Percentiles rank a stretch among this genome's conserved stretches.
Evolutionary conservation across 2,329 filamentous ascomycete genomes (phyloP).

Genomic region (Neofusicoccum kwambonambiense): DNA sequence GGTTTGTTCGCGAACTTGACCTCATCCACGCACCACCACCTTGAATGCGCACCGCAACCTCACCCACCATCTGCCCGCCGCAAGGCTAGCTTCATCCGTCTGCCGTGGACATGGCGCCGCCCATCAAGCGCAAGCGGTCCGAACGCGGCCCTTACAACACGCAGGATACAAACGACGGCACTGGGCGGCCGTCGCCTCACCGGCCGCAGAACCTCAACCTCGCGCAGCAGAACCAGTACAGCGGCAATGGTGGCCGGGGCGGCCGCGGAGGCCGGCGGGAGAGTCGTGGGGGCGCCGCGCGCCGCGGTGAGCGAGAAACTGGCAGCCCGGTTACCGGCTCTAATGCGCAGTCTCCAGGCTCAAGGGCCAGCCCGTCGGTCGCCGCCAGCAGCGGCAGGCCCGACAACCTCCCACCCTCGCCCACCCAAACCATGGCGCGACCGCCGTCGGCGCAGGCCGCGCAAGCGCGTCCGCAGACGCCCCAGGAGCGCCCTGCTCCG

Average conservation of each 20-base stretch:
- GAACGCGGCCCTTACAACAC: constrained; percentile 39
- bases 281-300: constrained; percentile 28
- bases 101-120: constrained; percentile 48
- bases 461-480: constrained; percentile 15
- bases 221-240: constrained; percentile 50
- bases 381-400: not conserved
- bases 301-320: constrained; percentile 17
- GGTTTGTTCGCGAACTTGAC: constrained; percentile 12
- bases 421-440: not conserved
- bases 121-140: constrained; percentile 57
- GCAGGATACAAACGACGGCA: constrained; percentile 37
- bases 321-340: constrained; percentile 8
- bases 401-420: constrained; percentile 2
- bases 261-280: constrained; percentile 22
- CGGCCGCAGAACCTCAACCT: constrained; percentile 51
- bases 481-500: constrained; percentile 19
- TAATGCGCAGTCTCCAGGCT: constrained; percentile 17
- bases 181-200: constrained; percentile 49
- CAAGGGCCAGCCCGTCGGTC: constrained; percentile 11
- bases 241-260: constrained; percentile 14
- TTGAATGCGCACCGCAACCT: constrained; percentile 13
- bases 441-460: constrained; percentile 28
- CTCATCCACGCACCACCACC: not conserved
- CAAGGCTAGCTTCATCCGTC: constrained; percentile 9
- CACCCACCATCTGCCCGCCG: constrained; percentile 10